A percentile compares a stretch with the other conserved stretches of the same genome.
Conservation (phyloP, 1,284 basidiomycete species). For the Cutaneotrichosporon spelunceum region DNA sequence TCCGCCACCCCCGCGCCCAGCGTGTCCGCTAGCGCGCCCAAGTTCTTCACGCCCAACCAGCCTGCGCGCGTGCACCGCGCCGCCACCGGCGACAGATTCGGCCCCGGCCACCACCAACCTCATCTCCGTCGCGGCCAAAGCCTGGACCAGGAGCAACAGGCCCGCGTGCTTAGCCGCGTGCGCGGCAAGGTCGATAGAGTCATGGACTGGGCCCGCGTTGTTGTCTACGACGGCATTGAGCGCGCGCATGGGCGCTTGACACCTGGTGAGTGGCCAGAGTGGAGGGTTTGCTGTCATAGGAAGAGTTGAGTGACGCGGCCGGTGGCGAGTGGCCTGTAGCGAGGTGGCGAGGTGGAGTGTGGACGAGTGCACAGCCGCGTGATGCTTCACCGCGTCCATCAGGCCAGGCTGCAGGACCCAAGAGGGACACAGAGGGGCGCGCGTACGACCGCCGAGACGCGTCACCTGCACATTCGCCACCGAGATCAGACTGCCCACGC, state of each 20-base stretch:
- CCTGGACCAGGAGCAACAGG: not conserved
- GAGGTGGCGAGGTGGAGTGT: too few species aligned
- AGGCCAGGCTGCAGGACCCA: too few species aligned
- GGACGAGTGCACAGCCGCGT: too few species aligned
- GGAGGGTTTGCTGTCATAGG: too few species aligned
- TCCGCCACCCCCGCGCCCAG: not conserved
- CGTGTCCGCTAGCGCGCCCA: not conserved
- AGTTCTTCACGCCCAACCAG: not conserved
- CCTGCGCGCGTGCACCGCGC: not conserved
- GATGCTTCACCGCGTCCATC: too few species aligned
- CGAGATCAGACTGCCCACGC: too few species aligned
- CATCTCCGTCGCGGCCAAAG: not conserved
- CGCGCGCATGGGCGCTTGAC: slow-evolving; percentile 44
- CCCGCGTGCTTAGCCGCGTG: not conserved
- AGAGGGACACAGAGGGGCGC: too few species aligned
- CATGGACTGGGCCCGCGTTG: slow-evolving; percentile 38
- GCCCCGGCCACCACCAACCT: not conserved
- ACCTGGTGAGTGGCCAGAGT: slow-evolving; percentile 34
- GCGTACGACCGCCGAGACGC: too few species aligned
- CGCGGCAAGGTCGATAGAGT: not conserved
- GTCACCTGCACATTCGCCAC: too few species aligned
- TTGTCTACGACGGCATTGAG: slow-evolving; percentile 48
- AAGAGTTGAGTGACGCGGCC: too few species aligned
- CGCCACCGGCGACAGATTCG: not conserved
- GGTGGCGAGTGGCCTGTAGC: too few species aligned